A percentile compares a stretch with the other conserved stretches of the same genome.
Evolutionary conservation across 208 protist genomes (phyloP).

Genomic region (Wallacemonas sp.): DNA sequence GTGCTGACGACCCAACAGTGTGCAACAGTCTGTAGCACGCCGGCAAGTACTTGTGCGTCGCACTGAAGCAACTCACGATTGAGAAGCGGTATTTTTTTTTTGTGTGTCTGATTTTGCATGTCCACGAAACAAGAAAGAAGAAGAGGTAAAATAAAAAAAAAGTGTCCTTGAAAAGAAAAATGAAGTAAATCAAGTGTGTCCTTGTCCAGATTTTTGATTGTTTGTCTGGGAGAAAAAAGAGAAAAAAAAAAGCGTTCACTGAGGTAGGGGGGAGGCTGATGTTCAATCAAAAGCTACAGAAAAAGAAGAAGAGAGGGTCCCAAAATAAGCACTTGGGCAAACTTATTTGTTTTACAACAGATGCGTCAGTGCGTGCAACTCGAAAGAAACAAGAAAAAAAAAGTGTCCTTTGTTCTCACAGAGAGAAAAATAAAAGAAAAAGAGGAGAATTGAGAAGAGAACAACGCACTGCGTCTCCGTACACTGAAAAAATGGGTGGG

Average conservation of each 20-base stretch:
- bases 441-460: neutral
- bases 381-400: constrained; percentile 11
- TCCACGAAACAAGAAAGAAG: constrained; percentile 3
- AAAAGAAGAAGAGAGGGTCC: constrained; percentile 13
- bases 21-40: too few species aligned
- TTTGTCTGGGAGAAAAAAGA: neutral
- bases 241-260: constrained; percentile 1
- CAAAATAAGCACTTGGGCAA: neutral
- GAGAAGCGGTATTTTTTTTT: neutral
- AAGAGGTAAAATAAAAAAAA: constrained; percentile 11
- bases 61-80: neutral
- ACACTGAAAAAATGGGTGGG: neutral
- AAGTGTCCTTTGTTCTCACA: neutral
- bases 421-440: neutral
- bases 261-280: neutral
- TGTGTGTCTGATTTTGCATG: neutral
- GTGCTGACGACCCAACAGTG: too few species aligned
- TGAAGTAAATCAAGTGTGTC: neutral
- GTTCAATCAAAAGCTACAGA: neutral
- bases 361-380: constrained; percentile 4
- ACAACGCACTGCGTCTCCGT: neutral
- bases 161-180: constrained; percentile 16
- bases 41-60: too few species aligned
- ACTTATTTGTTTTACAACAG: neutral
- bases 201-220: constrained; percentile 6